Evolutionary conservation across 352 stramenopile species (phyloP).

Genomic region (Phytophthora niederhauseri): DNA sequence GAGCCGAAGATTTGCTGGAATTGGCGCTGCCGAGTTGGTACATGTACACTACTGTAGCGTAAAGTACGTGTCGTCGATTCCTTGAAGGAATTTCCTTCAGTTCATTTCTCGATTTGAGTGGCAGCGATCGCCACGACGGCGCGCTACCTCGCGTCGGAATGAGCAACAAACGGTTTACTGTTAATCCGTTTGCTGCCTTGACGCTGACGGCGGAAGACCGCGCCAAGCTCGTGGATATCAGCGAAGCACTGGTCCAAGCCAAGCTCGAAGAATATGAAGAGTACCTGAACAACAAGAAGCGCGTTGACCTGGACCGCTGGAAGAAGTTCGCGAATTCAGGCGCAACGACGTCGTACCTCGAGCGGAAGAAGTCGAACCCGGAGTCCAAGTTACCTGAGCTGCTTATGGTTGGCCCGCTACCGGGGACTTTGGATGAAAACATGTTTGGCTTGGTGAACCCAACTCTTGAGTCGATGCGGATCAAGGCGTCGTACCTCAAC

Average conservation of each 20-base stretch:
- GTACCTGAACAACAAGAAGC: slow-evolving; percentile 1
- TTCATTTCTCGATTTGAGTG: slow-evolving; percentile 2
- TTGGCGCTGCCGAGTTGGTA: not conserved
- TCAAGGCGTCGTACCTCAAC: slow-evolving; percentile 14
- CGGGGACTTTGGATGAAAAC: slow-evolving; percentile 31
- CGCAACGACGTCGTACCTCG: slow-evolving; percentile 1
- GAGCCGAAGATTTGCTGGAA: not conserved
- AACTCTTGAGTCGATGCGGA: slow-evolving; percentile 25
- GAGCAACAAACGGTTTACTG: slow-evolving; percentile 11
- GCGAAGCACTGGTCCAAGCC: not conserved
- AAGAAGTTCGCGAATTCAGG: slow-evolving; percentile 1
- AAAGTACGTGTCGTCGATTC: not conserved
- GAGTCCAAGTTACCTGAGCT: slow-evolving; percentile 5
- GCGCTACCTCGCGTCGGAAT: not conserved
- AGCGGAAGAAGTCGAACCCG: slow-evolving; percentile 3
- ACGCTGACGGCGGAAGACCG: not conserved
- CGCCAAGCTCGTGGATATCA: slow-evolving; percentile 4
- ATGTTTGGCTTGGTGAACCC: slow-evolving; percentile 36
- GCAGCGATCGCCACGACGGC: not conserved
- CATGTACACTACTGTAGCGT: no score
- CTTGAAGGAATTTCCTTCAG: not conserved
- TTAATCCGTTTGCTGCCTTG: slow-evolving; percentile 11
- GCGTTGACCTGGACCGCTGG: not conserved
- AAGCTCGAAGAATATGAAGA: slow-evolving; percentile 3
- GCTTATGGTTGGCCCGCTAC: not conserved